A percentile compares a stretch with the other conserved stretches of the same genome.
Evolutionary conservation across 1,139 yeast species (phyloP).

Genomic region (Sporopachydermia cereana): DNA sequence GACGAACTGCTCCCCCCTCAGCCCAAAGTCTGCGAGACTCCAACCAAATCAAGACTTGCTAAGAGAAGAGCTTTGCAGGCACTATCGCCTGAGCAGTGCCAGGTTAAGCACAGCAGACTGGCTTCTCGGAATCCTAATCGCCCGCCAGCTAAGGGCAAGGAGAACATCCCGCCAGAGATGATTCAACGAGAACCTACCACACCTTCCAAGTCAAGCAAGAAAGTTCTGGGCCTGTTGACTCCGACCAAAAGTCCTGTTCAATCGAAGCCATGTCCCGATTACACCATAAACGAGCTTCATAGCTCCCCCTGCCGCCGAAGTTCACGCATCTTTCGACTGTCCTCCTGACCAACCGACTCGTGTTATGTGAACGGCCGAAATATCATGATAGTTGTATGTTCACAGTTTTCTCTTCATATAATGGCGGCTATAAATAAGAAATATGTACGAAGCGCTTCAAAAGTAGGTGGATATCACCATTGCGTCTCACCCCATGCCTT

Average conservation of each 20-base stretch:
- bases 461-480: too few species aligned
- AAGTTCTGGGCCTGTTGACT: not conserved
- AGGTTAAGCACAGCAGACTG: not conserved
- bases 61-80: constrained; percentile 2
- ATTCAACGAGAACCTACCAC: not conserved
- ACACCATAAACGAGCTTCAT: too few species aligned
- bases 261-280: too few species aligned
- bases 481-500: too few species aligned
- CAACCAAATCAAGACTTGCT: not conserved
- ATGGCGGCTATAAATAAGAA: too few species aligned
- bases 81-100: not conserved
- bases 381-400: too few species aligned
- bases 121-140: not conserved
- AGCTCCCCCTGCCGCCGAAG: too few species aligned
- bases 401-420: too few species aligned
- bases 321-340: too few species aligned
- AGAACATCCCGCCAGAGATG: constrained; percentile 1
- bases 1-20: not conserved
- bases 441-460: too few species aligned
- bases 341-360: too few species aligned
- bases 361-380: too few species aligned
- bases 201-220: not conserved
- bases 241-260: constrained; percentile 5
- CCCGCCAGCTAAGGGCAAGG: not conserved
- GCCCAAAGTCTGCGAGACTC: not conserved